phyloP scores from a whole-genome alignment of 2,329 filamentous ascomycete genomes.

The Curvularia eragrostidis region DNA sequence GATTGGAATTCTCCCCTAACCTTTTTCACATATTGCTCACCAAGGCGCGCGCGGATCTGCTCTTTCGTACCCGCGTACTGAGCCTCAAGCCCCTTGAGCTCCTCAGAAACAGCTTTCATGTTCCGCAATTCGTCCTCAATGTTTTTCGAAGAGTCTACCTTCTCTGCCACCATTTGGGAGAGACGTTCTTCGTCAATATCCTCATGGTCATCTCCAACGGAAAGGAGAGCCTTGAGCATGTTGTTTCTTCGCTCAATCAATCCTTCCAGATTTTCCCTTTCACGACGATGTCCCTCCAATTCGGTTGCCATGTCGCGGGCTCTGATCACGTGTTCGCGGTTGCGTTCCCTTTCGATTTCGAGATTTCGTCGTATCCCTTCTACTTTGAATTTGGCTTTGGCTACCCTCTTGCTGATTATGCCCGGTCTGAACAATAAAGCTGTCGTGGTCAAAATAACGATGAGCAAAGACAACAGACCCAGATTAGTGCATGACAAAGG shows the following conservation, averaged over 20 bases:
- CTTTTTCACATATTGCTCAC: background rate
- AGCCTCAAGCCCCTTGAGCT: background rate
- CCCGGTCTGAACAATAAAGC: background rate
- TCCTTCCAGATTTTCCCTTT: background rate
- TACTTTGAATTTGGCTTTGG: background rate
- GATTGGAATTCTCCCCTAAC: background rate
- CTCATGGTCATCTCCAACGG: background rate
- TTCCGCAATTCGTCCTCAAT: background rate
- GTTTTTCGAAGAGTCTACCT: background rate
- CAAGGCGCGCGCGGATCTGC: background rate
- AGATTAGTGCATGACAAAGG: background rate
- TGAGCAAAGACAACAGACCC: background rate
- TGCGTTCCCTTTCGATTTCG: background rate
- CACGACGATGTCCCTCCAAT: background rate
- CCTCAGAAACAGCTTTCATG: background rate
- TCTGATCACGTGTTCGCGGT: background rate
- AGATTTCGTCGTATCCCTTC: no score
- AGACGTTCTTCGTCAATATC: background rate
- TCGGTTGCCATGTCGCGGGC: background rate
- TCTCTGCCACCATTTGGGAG: background rate
- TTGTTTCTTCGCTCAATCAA: background rate
- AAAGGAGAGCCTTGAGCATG: conserved; percentile 4
- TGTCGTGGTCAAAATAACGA: background rate
- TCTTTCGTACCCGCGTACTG: background rate
- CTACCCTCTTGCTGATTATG: background rate